These are phyloP conservation scores for Neonothopanus nambi DNA, from an alignment of 1,284 basidiomycete genomes.

Conservation along the genomic window DNA sequence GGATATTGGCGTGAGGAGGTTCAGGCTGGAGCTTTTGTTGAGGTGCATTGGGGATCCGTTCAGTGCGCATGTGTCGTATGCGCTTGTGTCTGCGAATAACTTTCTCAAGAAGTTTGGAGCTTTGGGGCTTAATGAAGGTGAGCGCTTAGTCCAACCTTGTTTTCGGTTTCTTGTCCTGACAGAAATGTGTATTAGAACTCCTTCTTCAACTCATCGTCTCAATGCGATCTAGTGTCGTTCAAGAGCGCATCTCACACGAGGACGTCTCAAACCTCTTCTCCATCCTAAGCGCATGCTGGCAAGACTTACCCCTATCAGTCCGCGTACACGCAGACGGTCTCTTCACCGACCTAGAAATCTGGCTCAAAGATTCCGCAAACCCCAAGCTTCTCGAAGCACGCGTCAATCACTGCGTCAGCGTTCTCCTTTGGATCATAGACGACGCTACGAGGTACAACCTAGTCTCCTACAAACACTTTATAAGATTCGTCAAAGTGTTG, in stretches of 20 bases:
- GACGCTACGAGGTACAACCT: slow-evolving; percentile 2
- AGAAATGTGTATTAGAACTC: neutral
- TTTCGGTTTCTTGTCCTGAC: neutral
- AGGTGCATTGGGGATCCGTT: neutral
- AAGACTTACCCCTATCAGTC: neutral
- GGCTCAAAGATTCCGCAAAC: slow-evolving; percentile 1
- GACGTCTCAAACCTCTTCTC: slow-evolving; percentile 4
- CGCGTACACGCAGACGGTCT: neutral
- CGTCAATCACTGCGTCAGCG: neutral
- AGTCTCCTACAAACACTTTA: slow-evolving; percentile 1
- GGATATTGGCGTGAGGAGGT: slow-evolving; percentile 2
- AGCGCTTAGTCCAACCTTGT: neutral
- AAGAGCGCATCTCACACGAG: neutral
- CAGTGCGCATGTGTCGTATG: neutral
- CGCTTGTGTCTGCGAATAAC: neutral
- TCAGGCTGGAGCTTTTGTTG: neutral
- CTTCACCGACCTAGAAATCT: slow-evolving; percentile 1
- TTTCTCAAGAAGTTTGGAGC: neutral
- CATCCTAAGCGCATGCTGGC: slow-evolving; percentile 4
- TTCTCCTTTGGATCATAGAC: slow-evolving; percentile 2
- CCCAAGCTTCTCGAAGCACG: neutral
- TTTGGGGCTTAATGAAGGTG: neutral
- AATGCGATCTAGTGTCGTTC: neutral
- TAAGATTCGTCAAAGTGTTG: neutral
- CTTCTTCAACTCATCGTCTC: slow-evolving; percentile 1